Evolutionary conservation across 108 stramenopile species (phyloP).

Genomic region (Conticribra guillardii): DNA sequence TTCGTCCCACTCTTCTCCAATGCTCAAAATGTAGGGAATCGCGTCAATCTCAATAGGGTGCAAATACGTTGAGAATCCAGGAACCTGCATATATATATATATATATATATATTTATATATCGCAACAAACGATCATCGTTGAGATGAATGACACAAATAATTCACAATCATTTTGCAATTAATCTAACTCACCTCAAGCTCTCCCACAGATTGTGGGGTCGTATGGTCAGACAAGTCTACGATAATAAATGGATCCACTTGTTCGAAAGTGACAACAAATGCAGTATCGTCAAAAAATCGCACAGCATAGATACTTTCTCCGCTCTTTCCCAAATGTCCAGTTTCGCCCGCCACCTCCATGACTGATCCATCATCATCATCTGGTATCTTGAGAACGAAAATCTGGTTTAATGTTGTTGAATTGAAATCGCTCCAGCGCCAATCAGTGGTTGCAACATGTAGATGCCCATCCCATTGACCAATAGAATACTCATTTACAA

Average conservation of each 20-base stretch:
- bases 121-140: background rate
- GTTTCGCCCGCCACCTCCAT: slow-evolving; percentile 7
- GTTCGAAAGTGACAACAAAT: background rate
- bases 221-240: slow-evolving; percentile 11
- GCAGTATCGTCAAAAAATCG: slow-evolving; percentile 14
- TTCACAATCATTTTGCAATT: no score
- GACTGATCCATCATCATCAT: background rate
- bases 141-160: no score
- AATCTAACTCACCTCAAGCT: slow-evolving; percentile 5
- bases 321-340: background rate
- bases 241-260: slow-evolving; percentile 1
- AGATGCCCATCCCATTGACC: slow-evolving; percentile 3
- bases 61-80: slow-evolving; percentile 1
- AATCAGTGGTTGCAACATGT: background rate
- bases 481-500: slow-evolving; percentile 3
- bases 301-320: background rate
- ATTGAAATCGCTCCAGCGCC: background rate
- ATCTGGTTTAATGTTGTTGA: background rate
- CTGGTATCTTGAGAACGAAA: slow-evolving; percentile 10
- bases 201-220: slow-evolving; percentile 1
- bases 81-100: background rate
- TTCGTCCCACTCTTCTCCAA: background rate
- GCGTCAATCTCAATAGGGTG: slow-evolving; percentile 10
- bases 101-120: no score
- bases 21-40: slow-evolving; percentile 3